phyloP scores from a whole-genome alignment of 2,329 filamentous ascomycete genomes.

The Trichoderma sp. region DNA sequence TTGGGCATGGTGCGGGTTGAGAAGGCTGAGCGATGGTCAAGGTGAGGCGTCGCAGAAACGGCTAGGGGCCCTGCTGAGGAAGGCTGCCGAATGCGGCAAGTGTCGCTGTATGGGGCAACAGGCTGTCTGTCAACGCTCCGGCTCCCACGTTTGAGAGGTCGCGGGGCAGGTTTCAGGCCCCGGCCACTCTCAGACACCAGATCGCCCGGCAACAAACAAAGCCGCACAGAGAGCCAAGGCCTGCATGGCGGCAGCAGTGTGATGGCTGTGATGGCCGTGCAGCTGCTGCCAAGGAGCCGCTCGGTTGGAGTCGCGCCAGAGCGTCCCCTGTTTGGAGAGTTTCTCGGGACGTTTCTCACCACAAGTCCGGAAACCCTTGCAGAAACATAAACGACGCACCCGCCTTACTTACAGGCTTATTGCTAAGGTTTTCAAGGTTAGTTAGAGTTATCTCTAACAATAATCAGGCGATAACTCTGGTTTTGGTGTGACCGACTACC shows the following conservation, averaged over 20 bases:
- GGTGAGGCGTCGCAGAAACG: constrained; percentile 13
- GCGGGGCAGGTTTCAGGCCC: constrained; percentile 20
- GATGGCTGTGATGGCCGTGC: neutral
- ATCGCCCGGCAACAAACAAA: constrained; percentile 29
- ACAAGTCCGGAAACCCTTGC: neutral
- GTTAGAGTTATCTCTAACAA: neutral
- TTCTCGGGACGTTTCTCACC: neutral
- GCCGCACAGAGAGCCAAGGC: constrained; percentile 1
- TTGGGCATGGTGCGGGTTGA: neutral
- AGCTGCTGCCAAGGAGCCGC: neutral
- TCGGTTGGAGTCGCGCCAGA: constrained; percentile 10
- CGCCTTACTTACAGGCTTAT: neutral
- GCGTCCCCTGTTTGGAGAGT: neutral
- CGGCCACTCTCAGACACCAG: constrained; percentile 29
- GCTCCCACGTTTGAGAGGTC: constrained; percentile 1
- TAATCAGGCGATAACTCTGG: neutral
- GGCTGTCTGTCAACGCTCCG: neutral
- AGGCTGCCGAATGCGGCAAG: neutral
- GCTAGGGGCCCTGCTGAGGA: neutral
- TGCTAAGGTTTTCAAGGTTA: neutral
- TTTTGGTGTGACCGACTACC: neutral
- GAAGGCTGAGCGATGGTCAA: neutral
- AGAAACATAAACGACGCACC: neutral
- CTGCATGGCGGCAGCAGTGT: neutral
- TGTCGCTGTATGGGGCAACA: neutral